A percentile compares a stretch with the other conserved stretches of the same genome.
Evolutionary conservation across 208 protist species (phyloP).

Genomic region (Trypanosoma melophagium): DNA sequence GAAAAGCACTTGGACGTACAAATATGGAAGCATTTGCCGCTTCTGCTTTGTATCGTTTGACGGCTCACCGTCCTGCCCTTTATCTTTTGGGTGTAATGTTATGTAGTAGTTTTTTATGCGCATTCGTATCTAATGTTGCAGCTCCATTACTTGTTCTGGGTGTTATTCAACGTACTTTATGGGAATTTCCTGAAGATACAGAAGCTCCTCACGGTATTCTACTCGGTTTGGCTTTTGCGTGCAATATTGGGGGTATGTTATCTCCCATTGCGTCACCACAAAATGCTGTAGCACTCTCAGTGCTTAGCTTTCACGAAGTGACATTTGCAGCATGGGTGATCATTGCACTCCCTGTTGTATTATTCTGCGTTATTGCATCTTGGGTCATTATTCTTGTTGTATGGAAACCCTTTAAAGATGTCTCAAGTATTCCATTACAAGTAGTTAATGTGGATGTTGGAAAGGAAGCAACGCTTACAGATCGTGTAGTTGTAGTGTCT

Average conservation of each 20-base stretch:
- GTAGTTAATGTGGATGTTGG: constrained; percentile 65
- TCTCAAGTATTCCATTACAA: constrained; percentile 85
- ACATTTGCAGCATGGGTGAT: constrained; percentile 85
- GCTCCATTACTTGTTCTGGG: constrained; percentile 88
- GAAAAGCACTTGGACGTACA: constrained; percentile 80
- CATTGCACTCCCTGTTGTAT: constrained; percentile 79
- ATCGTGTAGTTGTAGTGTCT: constrained; percentile 63
- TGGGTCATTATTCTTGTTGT: constrained; percentile 84
- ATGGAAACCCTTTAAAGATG: constrained; percentile 86
- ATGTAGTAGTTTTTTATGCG: constrained; percentile 76
- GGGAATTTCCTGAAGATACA: constrained; percentile 84
- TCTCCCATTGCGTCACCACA: constrained; percentile 94
- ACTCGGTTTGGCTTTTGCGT: constrained; percentile 91
- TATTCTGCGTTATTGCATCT: constrained; percentile 54
- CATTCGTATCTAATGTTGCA: constrained; percentile 91
- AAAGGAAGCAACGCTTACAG: constrained; percentile 45
- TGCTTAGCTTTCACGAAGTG: constrained; percentile 75
- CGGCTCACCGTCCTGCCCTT: constrained; percentile 69
- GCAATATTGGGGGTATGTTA: constrained; percentile 95
- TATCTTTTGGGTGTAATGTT: constrained; percentile 93
- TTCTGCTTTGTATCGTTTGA: constrained; percentile 64
- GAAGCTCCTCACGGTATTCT: constrained; percentile 84
- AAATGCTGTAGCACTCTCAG: constrained; percentile 90
- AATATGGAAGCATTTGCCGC: constrained; percentile 89
- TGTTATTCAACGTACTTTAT: constrained; percentile 84